A percentile compares a stretch with the other conserved stretches of the same genome.
phyloP scores from a whole-genome alignment of 495 filamentous ascomycete genomes.

The Podospora tetraspora region DNA sequence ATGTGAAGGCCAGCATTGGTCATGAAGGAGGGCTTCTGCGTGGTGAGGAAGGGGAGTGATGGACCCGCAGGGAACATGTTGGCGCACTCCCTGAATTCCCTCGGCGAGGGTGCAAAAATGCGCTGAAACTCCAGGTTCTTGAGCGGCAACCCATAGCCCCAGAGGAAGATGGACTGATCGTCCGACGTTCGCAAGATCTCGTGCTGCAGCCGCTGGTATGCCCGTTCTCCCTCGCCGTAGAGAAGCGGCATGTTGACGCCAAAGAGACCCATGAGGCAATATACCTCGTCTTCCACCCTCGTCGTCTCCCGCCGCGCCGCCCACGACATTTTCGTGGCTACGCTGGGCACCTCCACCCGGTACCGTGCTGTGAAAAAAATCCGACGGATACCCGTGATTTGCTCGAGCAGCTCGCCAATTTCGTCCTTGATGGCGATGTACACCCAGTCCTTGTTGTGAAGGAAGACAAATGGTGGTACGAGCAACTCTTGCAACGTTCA shows the following conservation, averaged over 20 bases:
- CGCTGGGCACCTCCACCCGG: neutral
- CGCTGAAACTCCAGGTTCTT: neutral
- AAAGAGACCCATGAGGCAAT: constrained; percentile 24
- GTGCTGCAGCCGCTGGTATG: constrained; percentile 21
- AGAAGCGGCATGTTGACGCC: constrained; percentile 24
- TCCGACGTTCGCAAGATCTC: constrained; percentile 16
- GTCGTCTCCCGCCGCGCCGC: constrained; percentile 19
- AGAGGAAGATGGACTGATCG: constrained; percentile 18
- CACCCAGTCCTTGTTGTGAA: constrained; percentile 29
- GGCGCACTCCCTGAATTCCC: neutral
- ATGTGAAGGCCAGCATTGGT: neutral
- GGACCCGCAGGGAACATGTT: neutral
- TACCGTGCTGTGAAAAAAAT: neutral
- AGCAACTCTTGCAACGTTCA: constrained; percentile 44
- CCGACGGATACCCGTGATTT: constrained; percentile 27
- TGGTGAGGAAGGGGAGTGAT: too few relatives aligned
- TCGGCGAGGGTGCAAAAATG: neutral
- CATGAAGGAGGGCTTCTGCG: neutral
- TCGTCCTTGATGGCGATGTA: constrained; percentile 20
- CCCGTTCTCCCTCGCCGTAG: constrained; percentile 20
- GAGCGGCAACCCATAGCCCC: constrained; percentile 1
- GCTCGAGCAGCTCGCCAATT: constrained; percentile 11
- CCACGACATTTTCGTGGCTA: constrained; percentile 22
- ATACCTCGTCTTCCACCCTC: constrained; percentile 23
- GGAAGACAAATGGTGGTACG: constrained; percentile 27